Evolutionary conservation across 768 basidiomycete genomes (phyloP).

Genomic region (Phylloporus arenicola): DNA sequence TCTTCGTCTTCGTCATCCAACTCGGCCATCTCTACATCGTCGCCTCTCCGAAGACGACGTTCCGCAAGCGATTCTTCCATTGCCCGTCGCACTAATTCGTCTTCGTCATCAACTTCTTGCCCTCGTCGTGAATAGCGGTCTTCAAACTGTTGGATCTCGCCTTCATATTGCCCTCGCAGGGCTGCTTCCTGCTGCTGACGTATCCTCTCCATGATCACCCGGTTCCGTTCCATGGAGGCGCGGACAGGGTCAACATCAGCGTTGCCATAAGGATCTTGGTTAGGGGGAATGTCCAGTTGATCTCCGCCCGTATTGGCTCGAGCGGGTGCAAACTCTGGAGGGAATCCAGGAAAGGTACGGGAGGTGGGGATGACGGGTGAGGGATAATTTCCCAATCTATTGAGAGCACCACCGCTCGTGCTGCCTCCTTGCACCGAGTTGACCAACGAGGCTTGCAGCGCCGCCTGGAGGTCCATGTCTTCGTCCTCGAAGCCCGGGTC

Average conservation of each 20-base stretch:
- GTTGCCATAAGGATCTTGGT: constrained; percentile 27
- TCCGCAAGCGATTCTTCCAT: constrained; percentile 26
- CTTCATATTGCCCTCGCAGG: constrained; percentile 52
- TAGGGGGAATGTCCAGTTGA: constrained; percentile 22
- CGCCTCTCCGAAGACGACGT: constrained; percentile 13
- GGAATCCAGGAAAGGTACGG: constrained; percentile 26
- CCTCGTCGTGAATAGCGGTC: constrained; percentile 5
- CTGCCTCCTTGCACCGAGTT: constrained; percentile 9
- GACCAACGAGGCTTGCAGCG: constrained; percentile 74
- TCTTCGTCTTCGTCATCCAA: constrained; percentile 23
- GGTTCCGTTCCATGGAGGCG: constrained; percentile 63
- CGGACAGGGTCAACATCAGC: constrained; percentile 49
- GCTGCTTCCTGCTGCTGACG: constrained; percentile 62
- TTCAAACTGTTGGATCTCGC: constrained; percentile 30
- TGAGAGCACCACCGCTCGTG: constrained; percentile 5
- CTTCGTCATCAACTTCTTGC: constrained; percentile 32
- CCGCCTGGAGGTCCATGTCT: constrained; percentile 83
- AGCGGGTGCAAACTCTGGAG: constrained; percentile 3
- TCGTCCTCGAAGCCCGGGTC: constrained; percentile 62
- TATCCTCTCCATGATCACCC: constrained; percentile 57
- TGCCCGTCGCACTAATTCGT: constrained; percentile 48
- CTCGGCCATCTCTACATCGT: constrained; percentile 18
- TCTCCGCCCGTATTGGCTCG: constrained; percentile 12
- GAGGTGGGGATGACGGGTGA: constrained; percentile 24
- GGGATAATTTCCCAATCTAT: constrained; percentile 13